Evolutionary conservation across 768 basidiomycete species (phyloP).

Genomic region (Rhizopogon rudus): DNA sequence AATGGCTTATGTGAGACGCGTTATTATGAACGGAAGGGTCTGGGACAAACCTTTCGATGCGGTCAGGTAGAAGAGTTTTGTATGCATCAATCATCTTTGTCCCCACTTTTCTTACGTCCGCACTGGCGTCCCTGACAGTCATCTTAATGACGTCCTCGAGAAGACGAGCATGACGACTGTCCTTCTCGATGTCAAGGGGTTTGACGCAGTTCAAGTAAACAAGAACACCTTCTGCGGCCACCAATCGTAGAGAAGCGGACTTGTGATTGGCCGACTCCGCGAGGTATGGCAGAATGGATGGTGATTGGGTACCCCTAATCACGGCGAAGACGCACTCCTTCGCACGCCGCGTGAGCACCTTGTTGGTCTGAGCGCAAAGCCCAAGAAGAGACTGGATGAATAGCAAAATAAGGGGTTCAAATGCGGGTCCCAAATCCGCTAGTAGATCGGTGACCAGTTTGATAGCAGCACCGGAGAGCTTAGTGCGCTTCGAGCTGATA

Average conservation of each 20-base stretch:
- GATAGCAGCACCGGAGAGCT: slow-evolving; percentile 61
- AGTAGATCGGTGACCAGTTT: slow-evolving; percentile 55
- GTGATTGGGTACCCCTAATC: slow-evolving; percentile 63
- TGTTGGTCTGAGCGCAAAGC: slow-evolving; percentile 74
- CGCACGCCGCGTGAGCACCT: slow-evolving; percentile 67
- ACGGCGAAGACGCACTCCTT: slow-evolving; percentile 53
- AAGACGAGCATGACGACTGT: slow-evolving; percentile 47
- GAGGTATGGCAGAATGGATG: slow-evolving; percentile 60
- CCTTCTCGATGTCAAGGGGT: slow-evolving; percentile 74
- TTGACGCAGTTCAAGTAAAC: slow-evolving; percentile 70
- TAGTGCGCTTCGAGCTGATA: slow-evolving; percentile 69
- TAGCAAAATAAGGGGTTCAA: slow-evolving; percentile 60
- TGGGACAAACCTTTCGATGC: slow-evolving; percentile 56
- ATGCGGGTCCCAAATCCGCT: slow-evolving; percentile 51
- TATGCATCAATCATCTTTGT: slow-evolving; percentile 75
- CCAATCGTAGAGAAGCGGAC: slow-evolving; percentile 56
- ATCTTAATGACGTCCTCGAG: slow-evolving; percentile 66
- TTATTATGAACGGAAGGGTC: neutral
- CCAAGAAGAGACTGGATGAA: slow-evolving; percentile 65
- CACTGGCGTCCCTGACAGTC: slow-evolving; percentile 67
- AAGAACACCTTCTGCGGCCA: slow-evolving; percentile 59
- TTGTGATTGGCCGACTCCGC: slow-evolving; percentile 60
- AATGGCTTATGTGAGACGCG: slow-evolving; percentile 2
- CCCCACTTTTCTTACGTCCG: slow-evolving; percentile 67
- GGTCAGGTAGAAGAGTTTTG: slow-evolving; percentile 58